Base-by-base conservation (phyloP, 2,329 filamentous ascomycete species). In the Fusarium hainanense region DNA sequence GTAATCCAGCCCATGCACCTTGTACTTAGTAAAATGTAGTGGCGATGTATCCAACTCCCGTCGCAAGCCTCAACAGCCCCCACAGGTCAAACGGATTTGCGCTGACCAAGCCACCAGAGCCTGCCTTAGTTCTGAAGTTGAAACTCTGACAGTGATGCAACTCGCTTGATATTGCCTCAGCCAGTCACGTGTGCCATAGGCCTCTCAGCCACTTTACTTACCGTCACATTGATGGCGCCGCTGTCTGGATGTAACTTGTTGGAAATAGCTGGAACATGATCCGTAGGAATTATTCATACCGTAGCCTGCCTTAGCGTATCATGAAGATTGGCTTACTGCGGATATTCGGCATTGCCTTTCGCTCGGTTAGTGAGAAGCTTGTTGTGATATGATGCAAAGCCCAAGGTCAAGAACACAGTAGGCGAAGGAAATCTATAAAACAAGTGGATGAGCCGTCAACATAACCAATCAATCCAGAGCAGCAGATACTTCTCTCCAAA, bases 391-490 rank as follows among this genome's bases (percentile, higher is more conserved):
- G 4, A 20, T 30, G n/a, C 6, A 6, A 9, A 37, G 9, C 6
- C 13, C 6, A 6, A 21, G 14, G 3, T 2, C 16, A 21, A 3
- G 8, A 3, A 11, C n/a, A 14, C 9, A 1, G 16, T 21, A 12
- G 27, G n/a, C 4, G 0, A 30, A 7, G 9, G 11, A 18, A 4
- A 18, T 32, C 13, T 48, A 32, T 21, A 32, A 48, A 32, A 8
- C 2, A 18, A 1, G 1, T 14, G 2, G 13, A 32, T n/a, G 4
- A 11, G 27, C n/a, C 14, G 9, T 12, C 13, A 2, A 30, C 16
- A 7, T 2, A 28, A 2, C 46, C n/a, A n/a, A n/a, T n/a, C n/a
- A n/a, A n/a, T n/a, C n/a, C n/a, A 21, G 2, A 21, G 5, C 4
- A 48, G 14, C 27, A 30, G 16, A 21, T 27, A 23, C 10, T 4